Evolutionary conservation across 306 rosid genomes (phyloP), one percentile per base, ranked within the genome.

Genomic region (Potentilla sterilis): DNA sequence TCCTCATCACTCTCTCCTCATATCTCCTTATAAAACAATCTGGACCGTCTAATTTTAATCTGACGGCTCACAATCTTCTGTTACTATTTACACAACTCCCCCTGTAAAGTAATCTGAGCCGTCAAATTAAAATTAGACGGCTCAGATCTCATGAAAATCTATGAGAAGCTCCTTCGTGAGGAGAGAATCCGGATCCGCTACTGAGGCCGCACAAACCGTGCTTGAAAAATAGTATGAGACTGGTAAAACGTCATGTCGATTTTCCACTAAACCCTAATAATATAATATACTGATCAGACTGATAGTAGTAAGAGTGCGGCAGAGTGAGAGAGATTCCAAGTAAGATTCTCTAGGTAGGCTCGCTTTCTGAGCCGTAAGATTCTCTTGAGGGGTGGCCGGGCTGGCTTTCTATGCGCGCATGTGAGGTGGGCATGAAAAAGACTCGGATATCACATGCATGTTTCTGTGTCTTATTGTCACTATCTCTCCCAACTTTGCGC

Each of bases 381-480:
- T 35, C 69, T 37, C 4, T 6, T 9, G 35, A 1, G 6, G 28
- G 0, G 28, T 28, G 28, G 28, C 28, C 28, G 28, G 0, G 28
- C 28, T 28, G 28, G 28, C 69, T 42, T 69, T 41, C 73, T 4
- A 68, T 52, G 40, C 40, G 40, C 4, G 80, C 74, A 64, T 77
- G 78, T 83, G 80, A 79, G 62, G 78, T 81, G 80, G 77, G 72
- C 70, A 54, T 32, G 81, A 55, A 76, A 78, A 78, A 80, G 88
- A 90, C 82, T 75, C 87, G 42, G 69, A 54, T 83, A 28, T 83
- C 91, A 85, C 89, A 73, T 86, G 91, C 32, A n/a, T 54, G 28
- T 8, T 15, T 73, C 66, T 71, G 12, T 76, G 74, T 37, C 74
- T 2, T 64, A 49, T 46, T 74, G 42, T 77, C 41, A 0, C 69